A percentile compares a stretch with the other conserved stretches of the same genome.
Evolutionary conservation across 2,329 filamentous ascomycete genomes (phyloP).

Genomic region (Chaetomium globosum): DNA sequence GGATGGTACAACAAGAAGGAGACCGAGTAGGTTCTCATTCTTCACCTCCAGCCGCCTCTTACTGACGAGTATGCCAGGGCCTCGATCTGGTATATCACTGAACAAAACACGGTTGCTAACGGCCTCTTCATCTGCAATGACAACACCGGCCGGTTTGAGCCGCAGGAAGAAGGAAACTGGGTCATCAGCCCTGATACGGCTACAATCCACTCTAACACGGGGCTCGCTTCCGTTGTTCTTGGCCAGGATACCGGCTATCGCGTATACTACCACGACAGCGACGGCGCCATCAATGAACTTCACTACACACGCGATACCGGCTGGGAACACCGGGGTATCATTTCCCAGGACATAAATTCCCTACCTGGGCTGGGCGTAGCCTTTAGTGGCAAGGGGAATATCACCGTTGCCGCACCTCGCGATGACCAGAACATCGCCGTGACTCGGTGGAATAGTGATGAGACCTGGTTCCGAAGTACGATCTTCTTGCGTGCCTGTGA

Average conservation of each 20-base stretch:
- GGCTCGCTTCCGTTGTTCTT: constrained; percentile 42
- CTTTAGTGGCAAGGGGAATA: constrained; percentile 40
- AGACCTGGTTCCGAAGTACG: constrained; percentile 43
- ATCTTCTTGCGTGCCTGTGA: background rate
- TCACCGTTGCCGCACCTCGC: constrained; percentile 42
- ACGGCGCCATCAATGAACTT: constrained; percentile 41
- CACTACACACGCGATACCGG: constrained; percentile 38
- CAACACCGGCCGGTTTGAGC: constrained; percentile 42
- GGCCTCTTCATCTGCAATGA: constrained; percentile 43
- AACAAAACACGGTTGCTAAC: constrained; percentile 41
- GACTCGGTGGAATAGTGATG: constrained; percentile 38
- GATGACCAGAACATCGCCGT: constrained; percentile 42
- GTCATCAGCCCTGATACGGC: constrained; percentile 39
- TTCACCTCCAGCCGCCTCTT: background rate
- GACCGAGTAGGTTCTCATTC: constrained; percentile 40
- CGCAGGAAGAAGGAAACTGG: constrained; percentile 40
- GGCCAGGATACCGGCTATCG: constrained; percentile 43
- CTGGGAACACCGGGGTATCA: constrained; percentile 41
- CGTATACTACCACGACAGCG: constrained; percentile 45
- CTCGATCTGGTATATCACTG: constrained; percentile 44
- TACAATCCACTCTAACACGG: constrained; percentile 39
- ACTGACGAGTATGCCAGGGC: constrained; percentile 36
- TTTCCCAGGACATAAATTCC: constrained; percentile 40
- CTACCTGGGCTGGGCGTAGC: constrained; percentile 40
- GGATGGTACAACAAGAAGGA: constrained; percentile 42